Percentiles rank a stretch among this genome's conserved stretches.
Evolutionary conservation across 2,329 filamentous ascomycete species (phyloP).

Genomic region (Pseudogymnoascus sp.): DNA sequence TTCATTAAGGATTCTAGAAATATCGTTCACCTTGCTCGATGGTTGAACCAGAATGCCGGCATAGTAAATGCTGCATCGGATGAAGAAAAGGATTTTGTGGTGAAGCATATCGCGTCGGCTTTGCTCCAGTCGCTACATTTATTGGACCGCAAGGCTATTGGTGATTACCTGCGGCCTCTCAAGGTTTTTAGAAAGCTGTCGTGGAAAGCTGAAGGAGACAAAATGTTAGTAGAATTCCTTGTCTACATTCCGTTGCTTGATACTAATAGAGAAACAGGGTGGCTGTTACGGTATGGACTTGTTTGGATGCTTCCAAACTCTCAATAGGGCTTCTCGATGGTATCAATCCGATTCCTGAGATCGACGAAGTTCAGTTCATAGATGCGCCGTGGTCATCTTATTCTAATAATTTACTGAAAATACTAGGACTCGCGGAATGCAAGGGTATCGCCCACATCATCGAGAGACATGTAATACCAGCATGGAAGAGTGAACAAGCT

Average conservation of each 20-base stretch:
- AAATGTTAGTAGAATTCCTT: neutral
- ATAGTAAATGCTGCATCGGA: slow-evolving; percentile 9
- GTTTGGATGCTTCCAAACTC: slow-evolving; percentile 6
- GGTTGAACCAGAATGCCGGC: slow-evolving; percentile 13
- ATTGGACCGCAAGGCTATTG: neutral
- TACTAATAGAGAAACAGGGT: slow-evolving; percentile 11
- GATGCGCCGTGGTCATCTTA: slow-evolving; percentile 3
- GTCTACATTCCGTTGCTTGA: neutral
- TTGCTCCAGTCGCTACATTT: neutral
- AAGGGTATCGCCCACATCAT: slow-evolving; percentile 12
- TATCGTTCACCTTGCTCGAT: slow-evolving; percentile 13
- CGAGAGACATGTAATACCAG: slow-evolving; percentile 19
- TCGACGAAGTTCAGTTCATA: slow-evolving; percentile 18
- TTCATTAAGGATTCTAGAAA: slow-evolving; percentile 13
- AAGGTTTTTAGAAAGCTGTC: neutral
- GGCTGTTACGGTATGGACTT: slow-evolving; percentile 15
- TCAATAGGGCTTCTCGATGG: slow-evolving; percentile 17
- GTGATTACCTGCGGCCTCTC: neutral
- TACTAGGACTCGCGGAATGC: slow-evolving; percentile 15
- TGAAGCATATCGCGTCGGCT: neutral
- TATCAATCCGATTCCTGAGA: slow-evolving; percentile 15
- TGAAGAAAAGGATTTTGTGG: neutral
- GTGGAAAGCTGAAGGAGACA: neutral
- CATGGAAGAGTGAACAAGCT: slow-evolving; percentile 15
- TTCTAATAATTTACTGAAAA: slow-evolving; percentile 11